These are phyloP conservation scores for Colletotrichum sublineola DNA, from an alignment of 2,329 filamentous ascomycete genomes.

Conservation along the genomic window DNA sequence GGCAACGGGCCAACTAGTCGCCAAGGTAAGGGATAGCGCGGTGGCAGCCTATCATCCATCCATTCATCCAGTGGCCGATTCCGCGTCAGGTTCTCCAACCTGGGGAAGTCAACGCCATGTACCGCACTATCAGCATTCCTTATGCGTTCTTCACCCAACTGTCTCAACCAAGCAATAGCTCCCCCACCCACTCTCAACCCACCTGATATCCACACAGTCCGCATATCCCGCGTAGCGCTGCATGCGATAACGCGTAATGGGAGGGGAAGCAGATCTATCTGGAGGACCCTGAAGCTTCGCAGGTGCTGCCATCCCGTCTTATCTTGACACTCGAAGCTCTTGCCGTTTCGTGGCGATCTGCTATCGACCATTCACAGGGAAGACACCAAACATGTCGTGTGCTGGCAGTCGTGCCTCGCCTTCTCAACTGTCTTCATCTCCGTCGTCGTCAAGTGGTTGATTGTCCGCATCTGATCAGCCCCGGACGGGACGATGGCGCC, in stretches of 20 bases:
- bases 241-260: slow-evolving; percentile 42
- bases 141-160: slow-evolving; percentile 29
- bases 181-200: slow-evolving; percentile 29
- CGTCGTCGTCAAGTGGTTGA: background rate
- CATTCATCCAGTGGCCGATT: slow-evolving; percentile 10
- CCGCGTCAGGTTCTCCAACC: background rate
- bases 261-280: slow-evolving; percentile 37
- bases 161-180: slow-evolving; percentile 27
- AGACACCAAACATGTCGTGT: slow-evolving; percentile 14
- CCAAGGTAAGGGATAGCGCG: slow-evolving; percentile 14
- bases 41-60: slow-evolving; percentile 12
- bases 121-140: slow-evolving; percentile 37
- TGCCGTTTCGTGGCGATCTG: slow-evolving; percentile 24
- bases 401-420: background rate
- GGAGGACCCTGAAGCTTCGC: slow-evolving; percentile 41
- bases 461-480: slow-evolving; percentile 3
- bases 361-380: slow-evolving; percentile 5
- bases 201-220: slow-evolving; percentile 35
- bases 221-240: slow-evolving; percentile 40
- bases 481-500: slow-evolving; percentile 16
- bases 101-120: slow-evolving; percentile 16
- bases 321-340: slow-evolving; percentile 39
- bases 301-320: slow-evolving; percentile 43
- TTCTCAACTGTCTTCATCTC: slow-evolving; percentile 4
- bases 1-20: background rate